Conservation (phyloP, 805 yeast genomes). For the Kurtzmaniella cleridarum region DNA sequence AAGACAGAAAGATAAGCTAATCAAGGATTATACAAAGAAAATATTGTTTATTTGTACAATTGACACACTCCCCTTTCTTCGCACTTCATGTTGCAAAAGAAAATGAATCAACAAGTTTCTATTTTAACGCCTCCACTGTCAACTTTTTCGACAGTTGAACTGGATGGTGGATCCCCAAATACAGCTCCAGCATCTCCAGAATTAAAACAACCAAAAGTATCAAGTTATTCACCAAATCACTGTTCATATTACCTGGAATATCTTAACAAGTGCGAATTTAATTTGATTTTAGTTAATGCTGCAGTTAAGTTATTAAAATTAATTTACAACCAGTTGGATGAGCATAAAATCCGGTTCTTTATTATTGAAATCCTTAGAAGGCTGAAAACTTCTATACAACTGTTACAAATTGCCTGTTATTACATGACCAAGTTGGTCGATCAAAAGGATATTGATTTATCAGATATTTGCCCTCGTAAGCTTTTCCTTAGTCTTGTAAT, state of each 20-base stretch:
- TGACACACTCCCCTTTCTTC: too few species aligned
- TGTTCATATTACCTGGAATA: slow-evolving; percentile 35
- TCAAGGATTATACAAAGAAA: too few species aligned
- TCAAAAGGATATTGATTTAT: slow-evolving; percentile 6
- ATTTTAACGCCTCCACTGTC: neutral
- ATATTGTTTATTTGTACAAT: too few species aligned
- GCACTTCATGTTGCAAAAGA: too few species aligned
- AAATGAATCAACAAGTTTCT: too few species aligned
- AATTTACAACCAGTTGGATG: slow-evolving; percentile 16
- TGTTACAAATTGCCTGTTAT: slow-evolving; percentile 62
- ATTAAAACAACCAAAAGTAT: neutral
- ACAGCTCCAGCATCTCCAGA: slow-evolving; percentile 1
- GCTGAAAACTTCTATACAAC: slow-evolving; percentile 46
- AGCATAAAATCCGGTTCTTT: slow-evolving; percentile 36
- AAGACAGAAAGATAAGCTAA: too few species aligned
- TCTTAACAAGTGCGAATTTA: slow-evolving; percentile 36
- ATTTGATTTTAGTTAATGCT: slow-evolving; percentile 32
- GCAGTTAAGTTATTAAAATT: slow-evolving; percentile 31
- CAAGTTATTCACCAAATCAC: slow-evolving; percentile 24
- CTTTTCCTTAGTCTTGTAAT: slow-evolving; percentile 64
- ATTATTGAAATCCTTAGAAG: slow-evolving; percentile 29
- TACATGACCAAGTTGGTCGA: slow-evolving; percentile 49
- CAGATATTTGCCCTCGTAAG: slow-evolving; percentile 52
- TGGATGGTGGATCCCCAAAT: slow-evolving; percentile 1
- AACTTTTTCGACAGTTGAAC: slow-evolving; percentile 1